phyloP scores from a whole-genome alignment of 352 stramenopile species.

The Phytophthora ramorum region DNA sequence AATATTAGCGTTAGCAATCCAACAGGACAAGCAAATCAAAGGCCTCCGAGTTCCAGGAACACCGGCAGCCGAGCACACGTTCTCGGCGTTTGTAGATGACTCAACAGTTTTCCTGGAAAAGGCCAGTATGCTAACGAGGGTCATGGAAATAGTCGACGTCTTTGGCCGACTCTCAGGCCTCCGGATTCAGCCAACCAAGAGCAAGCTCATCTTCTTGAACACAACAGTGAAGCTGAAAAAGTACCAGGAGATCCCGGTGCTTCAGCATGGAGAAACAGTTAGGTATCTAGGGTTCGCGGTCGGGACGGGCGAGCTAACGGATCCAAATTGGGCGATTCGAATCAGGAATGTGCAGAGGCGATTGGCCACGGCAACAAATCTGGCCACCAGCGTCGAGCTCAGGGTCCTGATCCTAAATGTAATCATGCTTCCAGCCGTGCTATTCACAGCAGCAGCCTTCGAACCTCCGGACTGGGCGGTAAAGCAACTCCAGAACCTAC shows the following conservation, averaged over 20 bases:
- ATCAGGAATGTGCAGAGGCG: too few relatives aligned
- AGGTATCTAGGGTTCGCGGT: too few relatives aligned
- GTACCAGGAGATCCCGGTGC: neutral
- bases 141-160: neutral
- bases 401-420: neutral
- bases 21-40: neutral
- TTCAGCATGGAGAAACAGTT: neutral
- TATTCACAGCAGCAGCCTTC: conserved; percentile 6
- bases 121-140: neutral
- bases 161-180: neutral
- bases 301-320: too few relatives aligned
- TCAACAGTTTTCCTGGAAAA: neutral
- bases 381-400: too few relatives aligned
- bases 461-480: neutral
- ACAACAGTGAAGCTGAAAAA: neutral
- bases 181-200: neutral
- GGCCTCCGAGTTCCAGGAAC: neutral
- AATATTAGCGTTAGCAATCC: neutral
- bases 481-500: neutral
- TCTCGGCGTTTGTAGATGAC: conserved; percentile 11
- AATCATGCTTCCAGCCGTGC: neutral
- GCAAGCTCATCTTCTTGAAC: neutral
- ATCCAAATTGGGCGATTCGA: too few relatives aligned
- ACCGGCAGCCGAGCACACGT: neutral
- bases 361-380: too few relatives aligned